Evolutionary conservation across 345 rosid species (phyloP).

Genomic region (Microthlaspi erraticum): DNA sequence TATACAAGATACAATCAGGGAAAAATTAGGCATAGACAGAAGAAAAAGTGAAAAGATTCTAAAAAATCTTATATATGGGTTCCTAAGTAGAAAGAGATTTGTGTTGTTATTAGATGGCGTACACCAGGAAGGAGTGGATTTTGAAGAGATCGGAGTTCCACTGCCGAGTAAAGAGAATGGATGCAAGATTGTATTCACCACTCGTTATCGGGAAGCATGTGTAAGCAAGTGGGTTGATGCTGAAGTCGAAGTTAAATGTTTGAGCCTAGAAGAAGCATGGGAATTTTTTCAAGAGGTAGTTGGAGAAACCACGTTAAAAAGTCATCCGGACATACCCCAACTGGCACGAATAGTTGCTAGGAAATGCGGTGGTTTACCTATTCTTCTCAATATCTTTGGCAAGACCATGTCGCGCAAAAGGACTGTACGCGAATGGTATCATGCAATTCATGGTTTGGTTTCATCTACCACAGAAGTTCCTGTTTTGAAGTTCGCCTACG

Average conservation of each 20-base stretch:
- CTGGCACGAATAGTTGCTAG: not conserved
- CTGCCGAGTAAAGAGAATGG: too few species aligned
- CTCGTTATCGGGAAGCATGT: too few species aligned
- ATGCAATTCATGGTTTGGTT: not conserved
- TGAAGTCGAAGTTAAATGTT: too few species aligned
- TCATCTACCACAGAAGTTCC: not conserved
- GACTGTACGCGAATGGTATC: constrained; percentile 1
- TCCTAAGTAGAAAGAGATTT: too few species aligned
- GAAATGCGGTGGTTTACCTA: not conserved
- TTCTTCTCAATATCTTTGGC: not conserved
- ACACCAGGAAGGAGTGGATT: not conserved
- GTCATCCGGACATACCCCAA: not conserved
- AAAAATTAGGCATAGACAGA: too few species aligned
- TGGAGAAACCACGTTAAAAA: not conserved
- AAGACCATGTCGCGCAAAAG: not conserved
- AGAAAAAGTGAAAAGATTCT: too few species aligned
- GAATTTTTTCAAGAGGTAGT: not conserved
- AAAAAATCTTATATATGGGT: too few species aligned
- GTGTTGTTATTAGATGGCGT: not conserved
- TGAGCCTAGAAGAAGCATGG: not conserved
- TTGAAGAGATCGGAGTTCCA: not conserved
- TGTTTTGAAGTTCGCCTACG: too few species aligned
- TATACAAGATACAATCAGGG: not conserved
- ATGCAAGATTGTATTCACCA: too few species aligned
- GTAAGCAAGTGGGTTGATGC: too few species aligned